Evolutionary conservation across 306 rosid genomes (phyloP), one percentile per base, ranked within the genome.

Genomic region (Medicago lupulina): DNA sequence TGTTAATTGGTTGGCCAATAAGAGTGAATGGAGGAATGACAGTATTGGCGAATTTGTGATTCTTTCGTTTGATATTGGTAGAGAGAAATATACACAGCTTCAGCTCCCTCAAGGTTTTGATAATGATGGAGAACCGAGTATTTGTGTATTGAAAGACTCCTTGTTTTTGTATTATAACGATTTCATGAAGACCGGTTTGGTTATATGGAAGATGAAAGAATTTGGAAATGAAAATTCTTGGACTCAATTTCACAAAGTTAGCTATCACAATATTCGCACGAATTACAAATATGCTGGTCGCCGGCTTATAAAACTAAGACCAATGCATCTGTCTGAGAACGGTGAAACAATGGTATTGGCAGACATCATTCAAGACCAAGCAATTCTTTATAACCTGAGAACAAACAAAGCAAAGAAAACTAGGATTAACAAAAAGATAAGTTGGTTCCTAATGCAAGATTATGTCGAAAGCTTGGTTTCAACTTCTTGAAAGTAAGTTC

Each of bases 381-480:
- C 7, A 1, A 38, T 63, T 34, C 46, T 63, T 23, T 38, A 16
- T n/a, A 63, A 36, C 17, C 5, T 3, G 21, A 66, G 53, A 66
- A 28, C 43, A 40, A 66, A 41, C 25, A 41, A n/a, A 18, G 54
- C 11, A 5, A 7, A 44, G 54, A 66, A 10, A 66, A 66, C 21
- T 61, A 61, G 16, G 11, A 7, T 40, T 6, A 40, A 44, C 8
- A 6, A 43, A 10, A 14, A 34, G 17, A 28, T 66, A 11, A 0
- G 10, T 19, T 18, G 36, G 71, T 1, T 0, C 31, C 4, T 0
- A 7, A 16, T 15, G 12, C 18, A 3, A 5, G 34, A 43, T 15
- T 66, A 66, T 18, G 71, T 66, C 18, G 71, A 66, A 66, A 66
- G 54, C 16, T 66, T 66, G 36, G 49, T 66, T 66, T 66, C 71